phyloP scores from a whole-genome alignment of 352 stramenopile genomes.

The Phytophthora tubulina region DNA sequence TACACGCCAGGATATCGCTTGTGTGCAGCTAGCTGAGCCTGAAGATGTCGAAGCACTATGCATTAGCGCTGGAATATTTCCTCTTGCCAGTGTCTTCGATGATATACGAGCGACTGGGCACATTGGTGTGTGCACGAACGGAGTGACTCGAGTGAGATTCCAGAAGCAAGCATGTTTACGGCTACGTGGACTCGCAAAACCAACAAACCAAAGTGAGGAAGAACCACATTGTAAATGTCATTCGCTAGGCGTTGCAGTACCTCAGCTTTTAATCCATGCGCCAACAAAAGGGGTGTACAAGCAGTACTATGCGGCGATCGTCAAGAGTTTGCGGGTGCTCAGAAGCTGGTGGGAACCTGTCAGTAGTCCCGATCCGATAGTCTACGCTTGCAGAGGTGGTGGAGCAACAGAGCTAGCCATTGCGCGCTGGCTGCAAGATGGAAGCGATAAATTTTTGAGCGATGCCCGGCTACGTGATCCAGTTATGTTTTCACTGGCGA shows the following conservation, averaged over 20 bases:
- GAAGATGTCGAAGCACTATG: constrained; percentile 63
- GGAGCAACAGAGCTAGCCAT: constrained; percentile 59
- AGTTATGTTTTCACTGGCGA: constrained; percentile 16
- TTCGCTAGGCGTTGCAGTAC: constrained; percentile 31
- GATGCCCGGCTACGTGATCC: not conserved
- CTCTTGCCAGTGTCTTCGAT: constrained; percentile 70
- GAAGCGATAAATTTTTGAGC: not conserved
- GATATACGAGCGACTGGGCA: constrained; percentile 38
- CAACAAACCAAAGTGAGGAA: not conserved
- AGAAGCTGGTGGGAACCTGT: constrained; percentile 45
- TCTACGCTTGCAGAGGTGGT: constrained; percentile 54
- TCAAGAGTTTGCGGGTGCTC: constrained; percentile 71
- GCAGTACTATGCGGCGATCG: constrained; percentile 65
- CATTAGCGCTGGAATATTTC: constrained; percentile 41
- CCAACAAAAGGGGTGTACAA: constrained; percentile 72
- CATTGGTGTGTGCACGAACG: constrained; percentile 48
- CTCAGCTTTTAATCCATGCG: constrained; percentile 67
- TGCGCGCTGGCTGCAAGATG: constrained; percentile 32
- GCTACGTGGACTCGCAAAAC: constrained; percentile 43
- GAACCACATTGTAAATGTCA: not conserved
- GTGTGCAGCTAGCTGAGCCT: constrained; percentile 65
- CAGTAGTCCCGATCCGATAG: not conserved
- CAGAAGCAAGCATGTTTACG: constrained; percentile 53
- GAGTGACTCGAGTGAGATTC: constrained; percentile 46
- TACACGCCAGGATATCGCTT: constrained; percentile 57